Conservation (phyloP, 2,329 filamentous ascomycete species). For the Aspergillus sergii region DNA sequence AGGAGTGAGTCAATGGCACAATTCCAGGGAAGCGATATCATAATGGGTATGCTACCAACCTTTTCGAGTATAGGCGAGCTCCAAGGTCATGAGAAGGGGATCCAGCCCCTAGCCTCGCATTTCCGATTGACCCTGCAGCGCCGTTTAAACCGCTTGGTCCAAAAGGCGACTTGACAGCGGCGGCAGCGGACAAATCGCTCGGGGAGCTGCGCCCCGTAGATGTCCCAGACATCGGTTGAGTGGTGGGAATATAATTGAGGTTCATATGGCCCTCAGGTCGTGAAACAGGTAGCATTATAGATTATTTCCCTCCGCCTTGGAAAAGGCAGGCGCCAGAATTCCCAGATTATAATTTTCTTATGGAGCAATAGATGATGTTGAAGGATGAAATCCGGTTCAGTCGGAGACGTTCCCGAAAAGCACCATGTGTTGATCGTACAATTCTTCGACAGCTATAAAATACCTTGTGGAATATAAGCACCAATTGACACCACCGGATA, state of each 20-base stretch:
- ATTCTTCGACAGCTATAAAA: neutral
- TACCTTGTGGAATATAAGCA: neutral
- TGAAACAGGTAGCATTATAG: constrained; percentile 84
- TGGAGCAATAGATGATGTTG: constrained; percentile 5
- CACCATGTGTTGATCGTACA: constrained; percentile 26
- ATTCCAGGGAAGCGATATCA: neutral
- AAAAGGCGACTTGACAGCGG: constrained; percentile 71
- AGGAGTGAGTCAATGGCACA: constrained; percentile 12
- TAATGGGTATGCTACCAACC: constrained; percentile 60
- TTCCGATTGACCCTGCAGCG: constrained; percentile 54
- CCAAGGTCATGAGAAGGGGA: constrained; percentile 94
- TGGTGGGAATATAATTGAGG: constrained; percentile 74
- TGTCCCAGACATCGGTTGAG: constrained; percentile 73
- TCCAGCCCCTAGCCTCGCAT: constrained; percentile 78
- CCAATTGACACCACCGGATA: neutral
- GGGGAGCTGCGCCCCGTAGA: constrained; percentile 81
- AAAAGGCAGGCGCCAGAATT: constrained; percentile 17
- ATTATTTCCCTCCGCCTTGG: constrained; percentile 57
- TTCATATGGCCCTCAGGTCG: constrained; percentile 82
- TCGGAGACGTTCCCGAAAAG: constrained; percentile 21
- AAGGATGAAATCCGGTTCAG: constrained; percentile 21
- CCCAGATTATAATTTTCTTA: constrained; percentile 14
- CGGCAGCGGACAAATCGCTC: constrained; percentile 69
- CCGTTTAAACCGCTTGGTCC: constrained; percentile 64
- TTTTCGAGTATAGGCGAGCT: constrained; percentile 83